Percentiles rank a stretch among this genome's conserved stretches.
Evolutionary conservation across 1,139 yeast genomes (phyloP).

Genomic region (Protomyces inundatus): DNA sequence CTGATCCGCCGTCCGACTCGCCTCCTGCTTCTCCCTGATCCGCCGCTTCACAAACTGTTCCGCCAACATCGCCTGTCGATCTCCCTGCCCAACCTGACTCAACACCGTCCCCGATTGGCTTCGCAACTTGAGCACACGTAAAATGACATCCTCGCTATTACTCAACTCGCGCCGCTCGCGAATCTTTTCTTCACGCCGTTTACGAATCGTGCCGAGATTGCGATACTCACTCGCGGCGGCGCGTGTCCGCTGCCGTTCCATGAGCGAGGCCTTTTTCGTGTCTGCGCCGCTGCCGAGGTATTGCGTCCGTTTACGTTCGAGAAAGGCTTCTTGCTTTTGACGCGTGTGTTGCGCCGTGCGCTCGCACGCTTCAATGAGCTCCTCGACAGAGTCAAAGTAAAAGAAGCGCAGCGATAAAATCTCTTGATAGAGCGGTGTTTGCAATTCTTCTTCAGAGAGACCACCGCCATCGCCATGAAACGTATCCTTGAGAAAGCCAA

Average conservation of each 20-base stretch:
- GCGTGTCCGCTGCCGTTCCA: slow-evolving; percentile 35
- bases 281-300: neutral
- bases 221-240: slow-evolving; percentile 69
- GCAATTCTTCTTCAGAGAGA: slow-evolving; percentile 62
- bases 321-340: slow-evolving; percentile 27
- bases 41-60: neutral
- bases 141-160: slow-evolving; percentile 17
- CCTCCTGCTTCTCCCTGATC: neutral
- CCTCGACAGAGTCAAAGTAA: slow-evolving; percentile 33
- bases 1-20: neutral
- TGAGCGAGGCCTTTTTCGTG: slow-evolving; percentile 30
- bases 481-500: slow-evolving; percentile 60
- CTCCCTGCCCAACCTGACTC: neutral
- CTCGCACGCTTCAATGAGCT: slow-evolving; percentile 48
- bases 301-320: neutral
- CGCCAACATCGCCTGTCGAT: neutral
- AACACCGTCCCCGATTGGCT: neutral
- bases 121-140: slow-evolving; percentile 3
- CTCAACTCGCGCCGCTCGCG: slow-evolving; percentile 1
- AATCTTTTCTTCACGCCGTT: slow-evolving; percentile 2
- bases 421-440: slow-evolving; percentile 48
- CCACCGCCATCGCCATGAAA: slow-evolving; percentile 82
- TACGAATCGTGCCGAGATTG: slow-evolving; percentile 54
- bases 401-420: slow-evolving; percentile 63
- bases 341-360: slow-evolving; percentile 36